Conservation (phyloP, 2,329 filamentous ascomycete species). For the Raffaelea albimanens region DNA sequence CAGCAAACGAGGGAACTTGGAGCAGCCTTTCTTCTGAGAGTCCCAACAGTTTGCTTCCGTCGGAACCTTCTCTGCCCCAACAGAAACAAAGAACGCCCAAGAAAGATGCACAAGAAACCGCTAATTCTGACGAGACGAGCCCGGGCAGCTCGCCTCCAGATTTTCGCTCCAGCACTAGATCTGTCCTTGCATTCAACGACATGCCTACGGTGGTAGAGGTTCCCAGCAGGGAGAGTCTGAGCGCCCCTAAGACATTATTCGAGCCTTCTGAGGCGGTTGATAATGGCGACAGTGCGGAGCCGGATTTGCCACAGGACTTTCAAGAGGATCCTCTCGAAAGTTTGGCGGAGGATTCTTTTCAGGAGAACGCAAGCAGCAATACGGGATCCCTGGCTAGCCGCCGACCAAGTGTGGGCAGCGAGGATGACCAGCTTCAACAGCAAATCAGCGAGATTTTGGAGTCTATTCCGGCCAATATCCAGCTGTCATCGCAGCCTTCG, state of each 20-base stretch:
- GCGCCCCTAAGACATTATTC: constrained; percentile 28
- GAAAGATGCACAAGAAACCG: too few relatives aligned
- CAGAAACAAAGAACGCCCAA: too few relatives aligned
- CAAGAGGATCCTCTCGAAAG: constrained; percentile 28
- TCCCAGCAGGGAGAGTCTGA: constrained; percentile 28
- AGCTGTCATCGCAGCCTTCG: constrained; percentile 50
- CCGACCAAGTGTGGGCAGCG: constrained; percentile 26
- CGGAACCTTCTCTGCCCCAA: too few relatives aligned
- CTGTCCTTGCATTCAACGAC: constrained; percentile 33
- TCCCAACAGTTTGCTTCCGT: too few relatives aligned
- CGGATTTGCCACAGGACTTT: too few relatives aligned
- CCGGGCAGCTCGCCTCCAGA: constrained; percentile 40
- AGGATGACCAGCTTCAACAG: constrained; percentile 63
- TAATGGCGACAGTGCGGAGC: too few relatives aligned
- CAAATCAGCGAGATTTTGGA: constrained; percentile 73
- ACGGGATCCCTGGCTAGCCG: constrained; percentile 16
- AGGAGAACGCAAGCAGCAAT: constrained; percentile 34
- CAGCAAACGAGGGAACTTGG: too few relatives aligned
- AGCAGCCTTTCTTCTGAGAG: too few relatives aligned
- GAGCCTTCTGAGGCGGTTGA: constrained; percentile 8
- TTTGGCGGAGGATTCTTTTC: constrained; percentile 2
- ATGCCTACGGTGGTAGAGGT: constrained; percentile 34
- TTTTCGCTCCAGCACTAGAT: constrained; percentile 25
- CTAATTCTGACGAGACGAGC: constrained; percentile 12
- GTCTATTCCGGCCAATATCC: constrained; percentile 71